Conservation (phyloP, 768 basidiomycete genomes). For the Ramaria sp. region DNA sequence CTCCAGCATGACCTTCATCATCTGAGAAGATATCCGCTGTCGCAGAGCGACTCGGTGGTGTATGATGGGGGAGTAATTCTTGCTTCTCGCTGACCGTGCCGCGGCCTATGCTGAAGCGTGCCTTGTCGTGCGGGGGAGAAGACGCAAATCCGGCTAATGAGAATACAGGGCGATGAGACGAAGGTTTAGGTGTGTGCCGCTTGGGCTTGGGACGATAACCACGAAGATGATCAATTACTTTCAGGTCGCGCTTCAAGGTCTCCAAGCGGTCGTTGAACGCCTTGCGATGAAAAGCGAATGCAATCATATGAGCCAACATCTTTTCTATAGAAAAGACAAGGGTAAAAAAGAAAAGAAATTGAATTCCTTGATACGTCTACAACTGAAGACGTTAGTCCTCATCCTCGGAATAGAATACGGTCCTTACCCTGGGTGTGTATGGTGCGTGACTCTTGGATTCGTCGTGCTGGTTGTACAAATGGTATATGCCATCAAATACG, state of each 20-base stretch:
- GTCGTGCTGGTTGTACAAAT: slow-evolving; percentile 36
- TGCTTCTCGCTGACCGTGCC: slow-evolving; percentile 1
- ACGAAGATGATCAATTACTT: slow-evolving; percentile 56
- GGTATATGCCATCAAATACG: slow-evolving; percentile 57
- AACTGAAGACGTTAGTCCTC: neutral
- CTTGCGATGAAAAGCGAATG: slow-evolving; percentile 67
- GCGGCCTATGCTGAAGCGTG: slow-evolving; percentile 1
- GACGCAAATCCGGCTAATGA: neutral
- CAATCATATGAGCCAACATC: slow-evolving; percentile 63
- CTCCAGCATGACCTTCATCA: neutral
- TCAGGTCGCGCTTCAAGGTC: slow-evolving; percentile 40
- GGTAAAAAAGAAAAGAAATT: slow-evolving; percentile 68
- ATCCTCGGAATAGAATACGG: neutral
- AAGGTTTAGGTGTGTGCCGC: slow-evolving; percentile 15
- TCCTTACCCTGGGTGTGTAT: slow-evolving; percentile 48
- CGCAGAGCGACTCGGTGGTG: neutral
- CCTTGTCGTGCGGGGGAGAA: slow-evolving; percentile 35
- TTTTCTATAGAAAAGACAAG: slow-evolving; percentile 52
- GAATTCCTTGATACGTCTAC: slow-evolving; percentile 51
- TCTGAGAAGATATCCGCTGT: neutral
- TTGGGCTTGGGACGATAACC: slow-evolving; percentile 51
- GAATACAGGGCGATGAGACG: slow-evolving; percentile 11
- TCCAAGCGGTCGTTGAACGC: slow-evolving; percentile 67
- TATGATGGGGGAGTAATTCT: neutral
- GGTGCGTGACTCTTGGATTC: slow-evolving; percentile 36